These are phyloP conservation scores for Hyphopichia burtonii DNA, from an alignment of 1,139 yeast species.

Conservation along the genomic window DNA sequence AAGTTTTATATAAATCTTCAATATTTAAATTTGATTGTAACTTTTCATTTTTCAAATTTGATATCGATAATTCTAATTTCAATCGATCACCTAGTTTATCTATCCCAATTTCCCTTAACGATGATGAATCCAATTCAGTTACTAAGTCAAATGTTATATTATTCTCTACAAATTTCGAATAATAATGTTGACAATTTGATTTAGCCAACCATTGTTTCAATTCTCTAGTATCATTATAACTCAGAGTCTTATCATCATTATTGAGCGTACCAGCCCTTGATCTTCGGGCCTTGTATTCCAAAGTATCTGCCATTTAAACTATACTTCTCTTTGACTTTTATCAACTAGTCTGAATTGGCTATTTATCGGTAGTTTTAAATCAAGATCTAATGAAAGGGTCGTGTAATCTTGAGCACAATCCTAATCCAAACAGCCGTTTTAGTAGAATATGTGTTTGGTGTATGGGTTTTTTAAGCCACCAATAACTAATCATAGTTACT, in stretches of 20 bases:
- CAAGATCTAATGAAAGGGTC: no score
- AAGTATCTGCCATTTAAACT: constrained; percentile 1
- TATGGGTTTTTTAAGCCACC: no score
- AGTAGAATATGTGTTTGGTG: no score
- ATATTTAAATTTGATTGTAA: constrained; percentile 33
- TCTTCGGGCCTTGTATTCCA: neutral
- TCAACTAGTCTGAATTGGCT: no score
- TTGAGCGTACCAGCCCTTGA: constrained; percentile 1
- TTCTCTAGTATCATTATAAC: constrained; percentile 13
- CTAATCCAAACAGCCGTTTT: no score
- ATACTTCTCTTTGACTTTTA: neutral
- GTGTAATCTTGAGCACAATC: no score
- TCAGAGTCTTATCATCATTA: neutral
- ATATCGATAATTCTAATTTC: constrained; percentile 55
- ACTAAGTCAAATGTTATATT: constrained; percentile 62
- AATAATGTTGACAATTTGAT: constrained; percentile 38
- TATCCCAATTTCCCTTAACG: constrained; percentile 76
- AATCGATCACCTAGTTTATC: constrained; percentile 79
- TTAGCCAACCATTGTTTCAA: constrained; percentile 38
- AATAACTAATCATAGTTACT: no score
- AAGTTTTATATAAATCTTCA: constrained; percentile 26
- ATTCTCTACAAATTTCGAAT: constrained; percentile 37
- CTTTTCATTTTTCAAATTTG: constrained; percentile 37
- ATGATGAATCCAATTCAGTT: constrained; percentile 62
- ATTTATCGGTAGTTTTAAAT: no score